A percentile compares a stretch with the other conserved stretches of the same genome.
Evolutionary conservation across 352 stramenopile genomes (phyloP).

Genomic region (Aphanomyces cochlioides): DNA sequence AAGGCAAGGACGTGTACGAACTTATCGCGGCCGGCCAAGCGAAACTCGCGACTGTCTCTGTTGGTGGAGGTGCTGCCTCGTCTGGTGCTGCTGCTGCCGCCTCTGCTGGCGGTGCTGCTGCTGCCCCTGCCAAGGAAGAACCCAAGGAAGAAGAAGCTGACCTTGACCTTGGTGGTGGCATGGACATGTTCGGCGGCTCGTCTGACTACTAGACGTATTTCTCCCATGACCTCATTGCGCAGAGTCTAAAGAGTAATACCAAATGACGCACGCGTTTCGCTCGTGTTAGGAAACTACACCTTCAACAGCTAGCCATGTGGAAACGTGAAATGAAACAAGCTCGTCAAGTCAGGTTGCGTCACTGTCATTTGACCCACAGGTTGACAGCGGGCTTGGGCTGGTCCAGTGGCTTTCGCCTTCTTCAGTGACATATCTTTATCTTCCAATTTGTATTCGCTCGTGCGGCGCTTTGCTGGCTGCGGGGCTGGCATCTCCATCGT

Average conservation of each 20-base stretch:
- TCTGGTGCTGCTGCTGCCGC: slow-evolving; percentile 46
- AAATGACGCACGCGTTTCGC: slow-evolving; percentile 2
- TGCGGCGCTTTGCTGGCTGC: too few relatives aligned
- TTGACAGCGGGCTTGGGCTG: neutral
- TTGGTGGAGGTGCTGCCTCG: slow-evolving; percentile 52
- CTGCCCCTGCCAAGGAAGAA: slow-evolving; percentile 70
- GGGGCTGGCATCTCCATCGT: too few relatives aligned
- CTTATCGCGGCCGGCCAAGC: slow-evolving; percentile 78
- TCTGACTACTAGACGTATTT: slow-evolving; percentile 73
- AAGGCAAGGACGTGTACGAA: slow-evolving; percentile 86
- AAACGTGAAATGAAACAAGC: neutral
- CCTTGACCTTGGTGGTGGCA: slow-evolving; percentile 83
- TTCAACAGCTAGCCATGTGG: neutral
- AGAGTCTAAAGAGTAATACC: slow-evolving; percentile 15
- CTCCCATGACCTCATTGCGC: neutral
- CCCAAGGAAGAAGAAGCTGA: slow-evolving; percentile 75
- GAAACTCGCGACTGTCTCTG: slow-evolving; percentile 78
- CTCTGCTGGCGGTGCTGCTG: slow-evolving; percentile 47
- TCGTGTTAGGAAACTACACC: too few relatives aligned
- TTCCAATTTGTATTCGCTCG: too few relatives aligned
- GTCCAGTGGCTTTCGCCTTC: neutral
- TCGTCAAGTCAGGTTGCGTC: neutral
- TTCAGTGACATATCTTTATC: too few relatives aligned
- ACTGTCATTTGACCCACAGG: neutral
- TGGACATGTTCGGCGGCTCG: slow-evolving; percentile 88